A percentile compares a stretch with the other conserved stretches of the same genome.
phyloP scores from a whole-genome alignment of 2,329 filamentous ascomycete species.

The Verticillium isaacii region DNA sequence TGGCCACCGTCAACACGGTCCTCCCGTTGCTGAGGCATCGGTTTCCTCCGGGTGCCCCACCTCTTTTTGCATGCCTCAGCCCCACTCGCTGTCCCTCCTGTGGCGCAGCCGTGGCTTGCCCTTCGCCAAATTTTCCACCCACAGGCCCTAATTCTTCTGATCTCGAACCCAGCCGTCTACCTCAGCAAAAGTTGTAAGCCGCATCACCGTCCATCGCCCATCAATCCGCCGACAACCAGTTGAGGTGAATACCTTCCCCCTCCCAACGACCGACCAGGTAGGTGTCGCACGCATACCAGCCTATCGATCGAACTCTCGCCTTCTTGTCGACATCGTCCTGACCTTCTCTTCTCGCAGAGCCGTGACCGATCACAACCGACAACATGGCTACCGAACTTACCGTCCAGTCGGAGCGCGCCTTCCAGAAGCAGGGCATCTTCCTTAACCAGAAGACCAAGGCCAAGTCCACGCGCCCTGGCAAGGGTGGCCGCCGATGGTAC shows the following conservation, averaged over 20 bases:
- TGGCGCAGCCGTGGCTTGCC: conserved; percentile 1
- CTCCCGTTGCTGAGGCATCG: conserved; percentile 10
- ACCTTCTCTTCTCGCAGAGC: conserved; percentile 7
- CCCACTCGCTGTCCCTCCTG: background rate
- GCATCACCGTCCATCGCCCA: background rate
- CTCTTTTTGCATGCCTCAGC: background rate
- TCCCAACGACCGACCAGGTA: conserved; percentile 4
- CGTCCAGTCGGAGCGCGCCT: conserved; percentile 99
- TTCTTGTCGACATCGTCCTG: background rate
- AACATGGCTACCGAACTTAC: conserved; percentile 97
- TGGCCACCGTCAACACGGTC: conserved; percentile 9
- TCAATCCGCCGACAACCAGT: background rate
- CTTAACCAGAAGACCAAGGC: conserved; percentile 91
- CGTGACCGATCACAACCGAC: conserved; percentile 15
- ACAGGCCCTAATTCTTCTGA: conserved; percentile 4
- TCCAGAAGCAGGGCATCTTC: conserved; percentile 99
- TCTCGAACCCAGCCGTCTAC: background rate
- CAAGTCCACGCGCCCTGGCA: conserved; percentile 79
- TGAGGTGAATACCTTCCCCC: background rate
- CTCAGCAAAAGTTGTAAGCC: background rate
- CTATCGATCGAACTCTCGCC: background rate
- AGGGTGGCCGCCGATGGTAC: conserved; percentile 91
- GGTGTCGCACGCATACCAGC: background rate
- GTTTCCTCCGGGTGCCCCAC: conserved; percentile 3
- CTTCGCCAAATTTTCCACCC: conserved; percentile 9